Base-by-base conservation (phyloP, 192 early-diverging fungal species). In the Pilaira anomala region DNA sequence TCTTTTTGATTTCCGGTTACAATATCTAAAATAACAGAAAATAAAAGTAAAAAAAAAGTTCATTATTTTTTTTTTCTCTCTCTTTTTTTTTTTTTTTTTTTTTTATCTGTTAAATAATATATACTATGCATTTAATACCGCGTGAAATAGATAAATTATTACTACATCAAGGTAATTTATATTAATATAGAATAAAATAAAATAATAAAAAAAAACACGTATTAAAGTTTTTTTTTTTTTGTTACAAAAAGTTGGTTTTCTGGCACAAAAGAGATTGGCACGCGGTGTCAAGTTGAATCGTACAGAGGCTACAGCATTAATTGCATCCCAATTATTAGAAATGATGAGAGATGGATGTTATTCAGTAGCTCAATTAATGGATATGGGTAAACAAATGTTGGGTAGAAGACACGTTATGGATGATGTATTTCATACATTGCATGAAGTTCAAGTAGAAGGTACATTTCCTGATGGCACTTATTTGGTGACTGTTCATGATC, bases 401-500 rank as follows among this genome's bases (percentile, higher is more conserved):
- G 96, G 96, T 2, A 85, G 80, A 46, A 83, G 90, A 12, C 91
- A 95, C 30, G 94, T 98, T 30, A 67, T 89, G 63, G 74, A 85
- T 0, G 82, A 84, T 8, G 92, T 93, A 11, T 75, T 83, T 0
- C 74, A 84, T 49, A 85, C 81, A 0, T 66, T 98, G 25, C 74
- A 84, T 51, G 89, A 93, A 56, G 93, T 98, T 29, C 92, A 94
- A 65, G 81, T 96, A 2, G 94, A 96, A 67, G 92, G 93, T 11
- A 91, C 90, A n/a, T 95, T 97, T 63, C 88, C 80, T 7, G 93
- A 96, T 63, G 96, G 96, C 12, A 94, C 93, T 0, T 96, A 96
- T 70, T 80, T 98, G 3, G 91, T 97, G 7, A 97, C 96, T 0
- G 88, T 98, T 7, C 94, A 95, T 59, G 83, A 93, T 48, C 96